Base-by-base conservation (phyloP, 768 basidiomycete species). In the Rossbeevera mucosa region DNA sequence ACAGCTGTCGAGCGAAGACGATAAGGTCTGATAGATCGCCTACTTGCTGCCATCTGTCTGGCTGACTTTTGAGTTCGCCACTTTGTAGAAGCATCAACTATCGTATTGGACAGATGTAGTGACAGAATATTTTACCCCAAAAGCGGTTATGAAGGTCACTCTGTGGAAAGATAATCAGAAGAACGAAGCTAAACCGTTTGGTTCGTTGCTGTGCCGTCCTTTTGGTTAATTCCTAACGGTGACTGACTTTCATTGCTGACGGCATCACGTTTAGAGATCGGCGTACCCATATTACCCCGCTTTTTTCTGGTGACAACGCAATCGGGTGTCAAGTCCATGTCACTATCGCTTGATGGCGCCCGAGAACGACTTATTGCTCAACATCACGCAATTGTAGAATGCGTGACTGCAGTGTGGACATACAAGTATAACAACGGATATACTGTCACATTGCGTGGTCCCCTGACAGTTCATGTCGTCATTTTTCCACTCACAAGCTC, bases 121-220 rank as follows among this genome's bases (percentile, higher is more conserved):
- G 53, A 74, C 75, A 45, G 81, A 85, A 25, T 91, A 83, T 57
- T 92, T 91, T 62, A 80, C 81, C 8, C 77, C 81, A 2, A 80
- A 80, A 53, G 85, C 88, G 20, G 68, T 80, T 43, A 81, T 91
- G 81, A 88, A 83, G 65, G 76, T 92, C 59, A 91, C 88, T 3
- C 70, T 92, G n/a, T 91, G 90, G 90, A 88, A 88, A 64, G 89
- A 91, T 66, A 90, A 87, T 60, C 80, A 83, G 63, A 78, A 76
- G 59, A 79, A 76, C 22, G 91, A 91, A 63, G 88, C 89, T 28
- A 92, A 90, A 61, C 85, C 85, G 8, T 91, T 93, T 60, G 88
- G 90, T 91, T 50, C 44, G 86, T 61, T 44, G 26, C 12, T 51
- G 45, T 5, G 0, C 21, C 47, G 2, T 72, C 29, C 21, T 43